A percentile compares a stretch with the other conserved stretches of the same genome.
Conservation (phyloP, 169 alveolate species). For the Plasmodium gonderi region DNA sequence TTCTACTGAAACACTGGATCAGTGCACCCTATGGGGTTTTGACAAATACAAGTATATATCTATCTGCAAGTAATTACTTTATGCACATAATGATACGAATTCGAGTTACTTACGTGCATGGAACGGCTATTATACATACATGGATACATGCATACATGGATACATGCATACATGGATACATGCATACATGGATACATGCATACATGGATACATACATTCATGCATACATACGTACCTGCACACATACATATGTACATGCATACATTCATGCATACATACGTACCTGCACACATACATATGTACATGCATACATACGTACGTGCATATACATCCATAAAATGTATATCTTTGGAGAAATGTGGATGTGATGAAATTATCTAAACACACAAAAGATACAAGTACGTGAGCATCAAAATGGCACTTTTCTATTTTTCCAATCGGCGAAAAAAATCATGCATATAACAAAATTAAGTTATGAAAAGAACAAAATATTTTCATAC, state of each 20-base stretch:
- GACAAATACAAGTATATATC: too few relatives aligned
- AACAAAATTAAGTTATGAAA: conserved; percentile 1
- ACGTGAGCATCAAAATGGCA: background rate
- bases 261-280: background rate
- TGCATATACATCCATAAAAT: background rate
- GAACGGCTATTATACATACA: background rate
- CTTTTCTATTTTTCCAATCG: background rate
- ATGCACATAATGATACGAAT: too few relatives aligned
- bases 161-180: background rate
- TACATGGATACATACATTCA: background rate
- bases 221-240: background rate
- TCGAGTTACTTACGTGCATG: too few relatives aligned
- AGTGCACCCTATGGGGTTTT: too few relatives aligned
- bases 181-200: background rate
- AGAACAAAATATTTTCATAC: too few relatives aligned
- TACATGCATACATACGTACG: background rate
- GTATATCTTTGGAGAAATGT: background rate
- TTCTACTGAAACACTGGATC: background rate
- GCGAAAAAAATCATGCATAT: background rate
- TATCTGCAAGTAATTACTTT: too few relatives aligned
- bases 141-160: background rate
- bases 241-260: background rate
- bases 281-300: background rate
- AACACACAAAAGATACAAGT: background rate
- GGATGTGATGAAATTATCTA: too few relatives aligned